Evolutionary conservation across 2,329 filamentous ascomycete species (phyloP).

Genomic region (Microdochium bolleyi): DNA sequence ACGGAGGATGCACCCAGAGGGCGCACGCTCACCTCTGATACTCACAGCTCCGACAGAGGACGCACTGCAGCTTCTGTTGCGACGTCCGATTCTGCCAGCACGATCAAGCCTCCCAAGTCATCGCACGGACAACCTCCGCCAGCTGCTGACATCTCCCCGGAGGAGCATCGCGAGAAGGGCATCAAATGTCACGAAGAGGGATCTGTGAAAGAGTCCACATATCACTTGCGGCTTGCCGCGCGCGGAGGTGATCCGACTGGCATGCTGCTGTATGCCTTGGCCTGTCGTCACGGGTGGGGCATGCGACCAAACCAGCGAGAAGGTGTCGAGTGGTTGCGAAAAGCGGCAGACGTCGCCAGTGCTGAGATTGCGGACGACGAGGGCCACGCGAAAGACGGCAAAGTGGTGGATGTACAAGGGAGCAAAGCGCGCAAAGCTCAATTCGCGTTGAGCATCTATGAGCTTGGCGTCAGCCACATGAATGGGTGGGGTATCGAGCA

Average conservation of each 20-base stretch:
- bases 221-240: slow-evolving; percentile 86
- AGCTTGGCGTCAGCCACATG: slow-evolving; percentile 92
- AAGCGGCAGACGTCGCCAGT: slow-evolving; percentile 78
- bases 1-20: slow-evolving; percentile 43
- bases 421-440: slow-evolving; percentile 82
- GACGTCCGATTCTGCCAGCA: slow-evolving; percentile 48
- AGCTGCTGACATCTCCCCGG: slow-evolving; percentile 64
- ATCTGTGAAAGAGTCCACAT: slow-evolving; percentile 86
- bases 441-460: slow-evolving; percentile 92
- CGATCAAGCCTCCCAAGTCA: slow-evolving; percentile 36
- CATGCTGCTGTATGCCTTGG: slow-evolving; percentile 93
- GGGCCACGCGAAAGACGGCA: slow-evolving; percentile 53
- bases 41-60: slow-evolving; percentile 29
- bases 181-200: slow-evolving; percentile 86
- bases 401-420: slow-evolving; percentile 57
- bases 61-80: slow-evolving; percentile 38
- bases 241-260: slow-evolving; percentile 80
- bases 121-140: slow-evolving; percentile 41
- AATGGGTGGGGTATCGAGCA: slow-evolving; percentile 97
- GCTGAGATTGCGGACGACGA: slow-evolving; percentile 80
- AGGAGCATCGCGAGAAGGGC: slow-evolving; percentile 85
- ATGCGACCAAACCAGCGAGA: slow-evolving; percentile 89
- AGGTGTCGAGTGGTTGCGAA: slow-evolving; percentile 85
- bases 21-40: slow-evolving; percentile 27
- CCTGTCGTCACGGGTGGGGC: slow-evolving; percentile 94